Base-by-base conservation (phyloP, 2,329 filamentous ascomycete species). In the Bertia moriformis region DNA sequence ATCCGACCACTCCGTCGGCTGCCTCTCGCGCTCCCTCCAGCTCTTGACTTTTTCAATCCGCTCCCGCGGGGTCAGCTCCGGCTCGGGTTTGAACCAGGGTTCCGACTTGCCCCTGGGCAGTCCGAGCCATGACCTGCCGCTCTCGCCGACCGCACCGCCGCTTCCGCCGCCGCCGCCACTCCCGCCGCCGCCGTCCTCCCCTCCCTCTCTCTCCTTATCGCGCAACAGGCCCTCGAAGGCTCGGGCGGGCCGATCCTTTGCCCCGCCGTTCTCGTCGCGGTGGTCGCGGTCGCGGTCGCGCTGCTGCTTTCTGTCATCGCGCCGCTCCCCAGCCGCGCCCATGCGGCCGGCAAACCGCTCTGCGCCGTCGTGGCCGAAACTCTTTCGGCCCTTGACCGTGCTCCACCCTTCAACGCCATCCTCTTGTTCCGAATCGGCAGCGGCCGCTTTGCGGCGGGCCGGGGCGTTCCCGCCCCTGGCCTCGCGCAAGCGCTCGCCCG, bases 401-500 rank as follows among this genome's bases (percentile, higher is more conserved):
- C 72, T 83, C 83, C 82, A 86, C 38, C 80, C 78, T 40, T 87
- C 81, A n/a, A n/a, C n/a, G 44, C 64, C 69, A 40, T 83, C 80
- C 43, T 67, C 22, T 10, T 27, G 22, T 27, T 50, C 46, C 18
- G 33, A n/a, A 15, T 27, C 37, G n/a, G n/a, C n/a, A n/a, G n/a
- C n/a, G 14, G 14, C 37, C 19, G n/a, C 12, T 17, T 18, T 27
- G 18, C 30, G 15, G 4, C 14, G 13, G 39, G n/a, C n/a, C n/a
- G n/a, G n/a, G n/a, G n/a, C n/a, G n/a, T n/a, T n/a, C 19, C 55
- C 40, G 47, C 30, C 45, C 35, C 39, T 40, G 12, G 38, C n/a
- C 12, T 47, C 44, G 27, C 41, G 37, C 15, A 30, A 13, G 20
- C 37, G 40, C 14, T 45, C 44, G n/a, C 17, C 48, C 19, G 46